Conservation (phyloP, 805 yeast species). For the Cyberlindnera euphorbiiphila region DNA sequence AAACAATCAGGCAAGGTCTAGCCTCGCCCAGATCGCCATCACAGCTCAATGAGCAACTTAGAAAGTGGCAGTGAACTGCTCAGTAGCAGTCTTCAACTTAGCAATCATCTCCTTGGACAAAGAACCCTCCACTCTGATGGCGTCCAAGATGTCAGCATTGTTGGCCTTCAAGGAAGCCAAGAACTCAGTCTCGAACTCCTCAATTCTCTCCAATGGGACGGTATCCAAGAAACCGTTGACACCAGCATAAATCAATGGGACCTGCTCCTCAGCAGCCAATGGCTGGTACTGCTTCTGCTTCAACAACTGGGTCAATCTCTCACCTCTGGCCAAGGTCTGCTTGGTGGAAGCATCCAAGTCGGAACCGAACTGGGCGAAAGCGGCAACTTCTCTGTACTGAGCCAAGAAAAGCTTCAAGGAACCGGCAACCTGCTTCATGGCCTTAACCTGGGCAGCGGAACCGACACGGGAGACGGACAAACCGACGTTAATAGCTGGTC, state of each 20-base stretch:
- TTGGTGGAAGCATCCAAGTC: constrained; percentile 99
- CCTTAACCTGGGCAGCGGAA: constrained; percentile 99
- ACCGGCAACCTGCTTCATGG: constrained; percentile 99
- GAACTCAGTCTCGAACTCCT: constrained; percentile 90
- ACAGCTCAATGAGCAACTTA: constrained; percentile 31
- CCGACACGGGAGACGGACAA: constrained; percentile 99
- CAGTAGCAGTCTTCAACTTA: constrained; percentile 86
- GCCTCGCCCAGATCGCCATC: constrained; percentile 5
- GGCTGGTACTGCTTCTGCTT: constrained; percentile 98
- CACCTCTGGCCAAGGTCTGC: constrained; percentile 99
- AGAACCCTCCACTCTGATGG: constrained; percentile 87
- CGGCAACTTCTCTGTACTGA: constrained; percentile 99
- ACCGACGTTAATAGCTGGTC: constrained; percentile 99
- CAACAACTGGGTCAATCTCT: constrained; percentile 97
- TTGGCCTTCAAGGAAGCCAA: constrained; percentile 87
- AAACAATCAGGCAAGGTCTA: constrained; percentile 7
- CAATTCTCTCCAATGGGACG: constrained; percentile 80
- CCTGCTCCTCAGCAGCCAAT: constrained; percentile 98
- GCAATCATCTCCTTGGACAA: constrained; percentile 83
- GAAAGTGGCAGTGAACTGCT: constrained; percentile 90
- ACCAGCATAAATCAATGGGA: constrained; percentile 98
- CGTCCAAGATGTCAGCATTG: constrained; percentile 77
- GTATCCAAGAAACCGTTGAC: constrained; percentile 97
- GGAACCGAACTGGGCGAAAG: constrained; percentile 99
- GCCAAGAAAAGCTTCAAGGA: constrained; percentile 99